Evolutionary conservation across 1,139 yeast species (phyloP), one percentile per base, ranked within the genome.

Genomic region (Spencermartinsiella ligniputridi): DNA sequence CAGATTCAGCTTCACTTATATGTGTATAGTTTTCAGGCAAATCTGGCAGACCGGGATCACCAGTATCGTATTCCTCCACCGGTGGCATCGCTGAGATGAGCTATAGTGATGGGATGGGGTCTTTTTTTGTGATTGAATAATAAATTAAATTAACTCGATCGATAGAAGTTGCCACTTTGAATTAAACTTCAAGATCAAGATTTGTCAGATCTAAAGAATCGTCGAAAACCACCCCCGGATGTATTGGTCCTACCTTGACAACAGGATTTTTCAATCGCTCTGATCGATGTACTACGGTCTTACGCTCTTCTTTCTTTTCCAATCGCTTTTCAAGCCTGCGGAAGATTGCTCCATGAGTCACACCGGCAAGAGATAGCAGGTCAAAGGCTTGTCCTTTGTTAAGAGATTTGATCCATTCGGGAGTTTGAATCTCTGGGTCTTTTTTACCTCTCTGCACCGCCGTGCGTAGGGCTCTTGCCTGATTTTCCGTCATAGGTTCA

Each of bases 31-130:
- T 49, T 44, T 54, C 59, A 0, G 75, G 74, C 17, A 70, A 50
- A 43, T 67, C 53, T 3, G 75, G 75, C 11, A 64, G 60, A 20
- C 53, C 52, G 0, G 75, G 74, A 47, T 71, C 74, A 3, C 58
- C 67, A 0, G 73, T 69, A 51, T 71, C 75, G 42, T 58, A 71
- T 3, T 69, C 55, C 16, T 44, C 32, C 6, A 27, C 32, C 11
- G 25, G 25, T 11, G 11, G 9, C 25, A 22, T 19, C n/a, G n/a
- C n/a, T n/a, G n/a, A n/a, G n/a, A n/a, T n/a, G n/a, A n/a, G n/a
- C n/a, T n/a, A n/a, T n/a, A n/a, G n/a, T n/a, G n/a, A n/a, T n/a
- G n/a, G n/a, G n/a, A n/a, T n/a, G n/a, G n/a, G n/a, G n/a, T n/a
- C n/a, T n/a, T n/a, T n/a, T n/a, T n/a, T n/a, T n/a, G n/a, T n/a